A percentile compares a stretch with the other conserved stretches of the same genome.
These are phyloP conservation scores for Fusarium sp. DNA, from an alignment of 2,329 filamentous ascomycete species.

Conservation along the genomic window DNA sequence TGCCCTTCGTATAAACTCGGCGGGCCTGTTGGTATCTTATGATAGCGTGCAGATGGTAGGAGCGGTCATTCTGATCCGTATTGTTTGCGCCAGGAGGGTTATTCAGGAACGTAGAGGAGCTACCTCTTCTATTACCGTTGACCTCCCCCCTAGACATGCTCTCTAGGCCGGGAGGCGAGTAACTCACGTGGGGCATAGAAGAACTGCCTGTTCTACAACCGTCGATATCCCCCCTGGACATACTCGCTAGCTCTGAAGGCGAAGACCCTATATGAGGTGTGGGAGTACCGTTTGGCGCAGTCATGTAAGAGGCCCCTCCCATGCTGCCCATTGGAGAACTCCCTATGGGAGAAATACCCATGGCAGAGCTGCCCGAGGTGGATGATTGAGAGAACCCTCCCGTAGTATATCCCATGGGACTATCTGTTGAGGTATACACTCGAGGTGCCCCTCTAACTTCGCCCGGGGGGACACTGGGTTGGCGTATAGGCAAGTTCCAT, in stretches of 20 bases:
- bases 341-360: too few relatives aligned
- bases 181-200: not conserved
- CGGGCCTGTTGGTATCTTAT: not conserved
- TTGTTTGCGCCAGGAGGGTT: not conserved
- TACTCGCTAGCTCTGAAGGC: too few relatives aligned
- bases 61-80: not conserved
- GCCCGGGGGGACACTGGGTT: fast-evolving
- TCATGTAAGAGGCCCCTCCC: not conserved
- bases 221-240: too few relatives aligned
- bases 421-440: not conserved
- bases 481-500: too few relatives aligned
- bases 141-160: not conserved
- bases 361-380: not conserved
- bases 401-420: not conserved
- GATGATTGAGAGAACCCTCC: not conserved
- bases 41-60: not conserved
- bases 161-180: not conserved
- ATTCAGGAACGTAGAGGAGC: not conserved
- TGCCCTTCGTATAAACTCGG: not conserved
- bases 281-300: too few relatives aligned
- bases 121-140: not conserved
- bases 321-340: not conserved
- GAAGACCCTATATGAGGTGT: too few relatives aligned
- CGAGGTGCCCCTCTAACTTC: not conserved
- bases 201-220: not conserved